These are phyloP conservation scores for Gomphus sp. DNA, from an alignment of 1,284 basidiomycete species.

Conservation along the genomic window DNA sequence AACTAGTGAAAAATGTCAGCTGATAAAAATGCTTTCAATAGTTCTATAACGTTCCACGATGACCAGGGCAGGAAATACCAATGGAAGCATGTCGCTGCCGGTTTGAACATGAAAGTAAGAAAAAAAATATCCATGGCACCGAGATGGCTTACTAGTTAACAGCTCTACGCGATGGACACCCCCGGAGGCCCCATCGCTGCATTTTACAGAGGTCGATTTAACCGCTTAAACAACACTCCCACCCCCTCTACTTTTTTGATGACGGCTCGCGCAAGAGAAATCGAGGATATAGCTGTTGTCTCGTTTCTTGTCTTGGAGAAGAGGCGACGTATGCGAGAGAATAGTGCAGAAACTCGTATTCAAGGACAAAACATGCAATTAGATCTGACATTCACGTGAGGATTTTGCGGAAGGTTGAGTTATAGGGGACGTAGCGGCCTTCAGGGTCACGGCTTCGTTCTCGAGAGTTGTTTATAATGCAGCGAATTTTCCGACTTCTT, in stretches of 20 bases:
- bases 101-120: not conserved
- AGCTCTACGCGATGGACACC: not conserved
- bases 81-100: constrained; percentile 1
- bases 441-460: too few relatives aligned
- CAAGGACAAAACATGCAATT: not conserved
- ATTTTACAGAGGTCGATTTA: not conserved
- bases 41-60: not conserved
- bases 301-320: not conserved
- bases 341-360: not conserved
- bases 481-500: too few relatives aligned
- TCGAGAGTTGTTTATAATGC: too few relatives aligned
- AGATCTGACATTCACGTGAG: not conserved
- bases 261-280: not conserved
- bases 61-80: not conserved
- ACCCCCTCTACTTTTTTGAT: not conserved
- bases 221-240: not conserved
- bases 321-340: not conserved
- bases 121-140: not conserved
- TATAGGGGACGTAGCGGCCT: too few relatives aligned
- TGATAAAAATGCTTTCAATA: not conserved
- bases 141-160: not conserved
- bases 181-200: not conserved
- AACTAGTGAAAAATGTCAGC: not conserved
- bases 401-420: too few relatives aligned
- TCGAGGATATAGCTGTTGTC: not conserved